phyloP scores from a whole-genome alignment of 352 stramenopile species.

The Globisporangium carolinianum region DNA sequence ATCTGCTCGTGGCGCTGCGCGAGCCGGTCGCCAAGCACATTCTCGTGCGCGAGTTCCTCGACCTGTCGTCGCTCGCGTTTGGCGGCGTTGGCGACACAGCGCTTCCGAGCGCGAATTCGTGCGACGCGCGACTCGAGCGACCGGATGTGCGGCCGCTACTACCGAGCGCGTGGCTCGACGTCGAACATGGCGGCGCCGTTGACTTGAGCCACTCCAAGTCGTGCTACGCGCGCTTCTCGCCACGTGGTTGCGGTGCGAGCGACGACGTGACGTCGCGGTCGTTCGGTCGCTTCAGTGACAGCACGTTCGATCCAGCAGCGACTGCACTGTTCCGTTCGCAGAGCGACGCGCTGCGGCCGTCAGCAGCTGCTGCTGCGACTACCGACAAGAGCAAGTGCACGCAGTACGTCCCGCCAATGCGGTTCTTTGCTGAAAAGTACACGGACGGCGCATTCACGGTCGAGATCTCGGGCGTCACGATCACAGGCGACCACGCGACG shows the following conservation, averaged over 20 bases:
- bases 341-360: slow-evolving; percentile 11
- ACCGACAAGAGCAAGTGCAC: slow-evolving; percentile 32
- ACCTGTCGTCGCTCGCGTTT: slow-evolving; percentile 40
- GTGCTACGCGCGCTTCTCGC: slow-evolving; percentile 22
- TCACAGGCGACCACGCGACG: slow-evolving; percentile 36
- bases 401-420: slow-evolving; percentile 43
- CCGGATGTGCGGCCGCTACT: slow-evolving; percentile 36
- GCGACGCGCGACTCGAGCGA: slow-evolving; percentile 59
- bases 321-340: slow-evolving; percentile 11
- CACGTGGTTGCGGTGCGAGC: slow-evolving; percentile 5
- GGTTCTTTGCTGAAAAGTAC: slow-evolving; percentile 39
- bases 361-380: background rate
- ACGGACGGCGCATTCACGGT: slow-evolving; percentile 58
- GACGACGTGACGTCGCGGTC: slow-evolving; percentile 17
- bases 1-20: slow-evolving; percentile 42
- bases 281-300: slow-evolving; percentile 23
- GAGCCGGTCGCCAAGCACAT: slow-evolving; percentile 62
- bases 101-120: slow-evolving; percentile 62
- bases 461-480: slow-evolving; percentile 50
- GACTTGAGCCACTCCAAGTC: slow-evolving; percentile 20
- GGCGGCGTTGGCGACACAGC: slow-evolving; percentile 38
- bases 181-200: slow-evolving; percentile 16
- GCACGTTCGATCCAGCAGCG: slow-evolving; percentile 15
- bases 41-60: slow-evolving; percentile 61
- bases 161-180: slow-evolving; percentile 57